Conservation (phyloP, 2,329 filamentous ascomycete genomes). For the Epichloe hybrida region DNA sequence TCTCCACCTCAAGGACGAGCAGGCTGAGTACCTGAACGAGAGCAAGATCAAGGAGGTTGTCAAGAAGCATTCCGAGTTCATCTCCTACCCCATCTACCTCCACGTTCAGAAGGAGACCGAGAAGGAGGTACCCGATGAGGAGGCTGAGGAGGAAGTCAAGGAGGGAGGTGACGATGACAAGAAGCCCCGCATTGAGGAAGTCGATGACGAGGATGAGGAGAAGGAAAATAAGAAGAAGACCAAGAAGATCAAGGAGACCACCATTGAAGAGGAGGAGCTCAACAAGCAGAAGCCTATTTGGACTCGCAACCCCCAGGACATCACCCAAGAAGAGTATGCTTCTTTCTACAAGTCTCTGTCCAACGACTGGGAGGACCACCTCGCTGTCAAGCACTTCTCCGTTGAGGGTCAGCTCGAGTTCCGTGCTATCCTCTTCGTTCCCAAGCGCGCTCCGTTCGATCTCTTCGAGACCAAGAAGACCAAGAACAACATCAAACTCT, state of each 20-base stretch:
- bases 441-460: slow-evolving; percentile 98
- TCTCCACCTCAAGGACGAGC: slow-evolving; percentile 98
- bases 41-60: slow-evolving; percentile 99
- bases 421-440: slow-evolving; percentile 98
- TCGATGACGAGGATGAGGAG: slow-evolving; percentile 72
- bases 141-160: slow-evolving; percentile 56
- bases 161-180: slow-evolving; percentile 70
- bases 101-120: slow-evolving; percentile 99
- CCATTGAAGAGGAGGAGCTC: slow-evolving; percentile 97
- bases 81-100: slow-evolving; percentile 99
- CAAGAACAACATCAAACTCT: slow-evolving; percentile 99
- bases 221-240: slow-evolving; percentile 93
- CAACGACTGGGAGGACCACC: slow-evolving; percentile 99
- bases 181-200: slow-evolving; percentile 92
- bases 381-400: slow-evolving; percentile 99
- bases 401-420: slow-evolving; percentile 99
- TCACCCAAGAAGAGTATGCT: slow-evolving; percentile 91
- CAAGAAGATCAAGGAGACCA: slow-evolving; percentile 98
- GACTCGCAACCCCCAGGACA: slow-evolving; percentile 95
- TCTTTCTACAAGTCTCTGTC: slow-evolving; percentile 99
- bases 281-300: slow-evolving; percentile 99
- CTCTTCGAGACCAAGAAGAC: slow-evolving; percentile 99
- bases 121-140: slow-evolving; percentile 96
- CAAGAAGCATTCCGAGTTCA: slow-evolving; percentile 99
- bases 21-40: slow-evolving; percentile 97